phyloP scores from a whole-genome alignment of 2,329 filamentous ascomycete genomes.

The Pezicula neosporulosa region DNA sequence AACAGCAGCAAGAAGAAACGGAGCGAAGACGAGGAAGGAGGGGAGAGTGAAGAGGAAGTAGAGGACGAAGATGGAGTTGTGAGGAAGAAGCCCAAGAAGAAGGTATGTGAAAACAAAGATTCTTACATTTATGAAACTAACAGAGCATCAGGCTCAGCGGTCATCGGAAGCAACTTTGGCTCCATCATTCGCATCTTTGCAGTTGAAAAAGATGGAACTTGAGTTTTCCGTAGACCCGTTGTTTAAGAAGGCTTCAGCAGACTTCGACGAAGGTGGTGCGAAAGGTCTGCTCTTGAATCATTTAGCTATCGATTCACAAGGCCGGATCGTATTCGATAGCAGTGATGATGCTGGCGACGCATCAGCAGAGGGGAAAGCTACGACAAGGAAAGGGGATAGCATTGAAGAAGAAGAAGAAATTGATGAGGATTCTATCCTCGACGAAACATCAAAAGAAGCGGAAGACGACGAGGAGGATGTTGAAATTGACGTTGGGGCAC shows the following conservation, averaged over 20 bases:
- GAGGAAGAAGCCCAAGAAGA: slow-evolving; percentile 67
- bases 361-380: slow-evolving; percentile 31
- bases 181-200: slow-evolving; percentile 80
- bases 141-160: slow-evolving; percentile 51
- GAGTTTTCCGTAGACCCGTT: slow-evolving; percentile 95
- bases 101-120: slow-evolving; percentile 45
- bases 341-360: slow-evolving; percentile 75
- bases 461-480: slow-evolving; percentile 50
- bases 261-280: slow-evolving; percentile 96
- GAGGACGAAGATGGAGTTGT: slow-evolving; percentile 52
- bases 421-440: slow-evolving; percentile 31
- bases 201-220: slow-evolving; percentile 95
- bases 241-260: slow-evolving; percentile 98
- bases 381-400: slow-evolving; percentile 57
- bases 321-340: slow-evolving; percentile 96
- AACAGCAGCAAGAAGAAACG: slow-evolving; percentile 71
- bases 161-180: slow-evolving; percentile 93
- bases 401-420: slow-evolving; percentile 44
- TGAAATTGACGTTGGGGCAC: slow-evolving; percentile 73
- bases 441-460: slow-evolving; percentile 36
- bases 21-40: slow-evolving; percentile 61
- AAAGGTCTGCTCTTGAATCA: slow-evolving; percentile 95
- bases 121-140: slow-evolving; percentile 13
- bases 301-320: slow-evolving; percentile 88
- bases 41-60: slow-evolving; percentile 61